Evolutionary conservation across 306 rosid species (phyloP), one percentile per base, ranked within the genome.

Genomic region (Arachis stenosperma): DNA sequence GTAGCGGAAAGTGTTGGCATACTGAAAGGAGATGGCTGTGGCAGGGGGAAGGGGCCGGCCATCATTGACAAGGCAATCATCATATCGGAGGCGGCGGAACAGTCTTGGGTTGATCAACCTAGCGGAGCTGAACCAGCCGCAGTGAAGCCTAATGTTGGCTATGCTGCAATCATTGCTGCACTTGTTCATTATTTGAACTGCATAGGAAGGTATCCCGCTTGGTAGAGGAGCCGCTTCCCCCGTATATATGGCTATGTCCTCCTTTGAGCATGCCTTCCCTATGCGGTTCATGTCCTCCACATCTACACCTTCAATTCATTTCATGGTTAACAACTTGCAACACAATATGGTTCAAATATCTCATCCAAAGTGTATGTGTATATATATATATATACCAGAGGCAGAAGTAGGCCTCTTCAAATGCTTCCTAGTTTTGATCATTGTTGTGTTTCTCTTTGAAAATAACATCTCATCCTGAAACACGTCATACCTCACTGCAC

Each of bases 91-190:
- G 74, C 93, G 67, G 6, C 81, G 56, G 50, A 90, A 90, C 37
- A 90, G 48, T 7, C 1, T 52, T 0, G 90, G 96, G 44, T 83
- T 86, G 9, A 90, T 74, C 75, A 88, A 33, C 15, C 84, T 67
- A 1, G 73, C 87, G 0, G 93, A 90, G 83, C 96, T 90, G 65
- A 90, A 88, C 93, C 84, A 81, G 41, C 91, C 96, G 71, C 96
- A 90, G 52, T 69, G 81, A 44, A 88, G 37, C 27, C 76, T 81
- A 55, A 90, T 86, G 61, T 86, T 3, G 9, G 83, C 82, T 15
- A 90, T 84, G 61, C 83, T 65, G 68, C 93, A 88, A 65, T 85
- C 88, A 5, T 79, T 81, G 9, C 52, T 74, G 5, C 93, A 77
- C 13, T 22, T 33, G 59, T 90, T 90, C 5, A 78, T 57, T 2